Evolutionary conservation across 148 eudicot genomes (phyloP).

Genomic region (Heliamphora exappendiculata): DNA sequence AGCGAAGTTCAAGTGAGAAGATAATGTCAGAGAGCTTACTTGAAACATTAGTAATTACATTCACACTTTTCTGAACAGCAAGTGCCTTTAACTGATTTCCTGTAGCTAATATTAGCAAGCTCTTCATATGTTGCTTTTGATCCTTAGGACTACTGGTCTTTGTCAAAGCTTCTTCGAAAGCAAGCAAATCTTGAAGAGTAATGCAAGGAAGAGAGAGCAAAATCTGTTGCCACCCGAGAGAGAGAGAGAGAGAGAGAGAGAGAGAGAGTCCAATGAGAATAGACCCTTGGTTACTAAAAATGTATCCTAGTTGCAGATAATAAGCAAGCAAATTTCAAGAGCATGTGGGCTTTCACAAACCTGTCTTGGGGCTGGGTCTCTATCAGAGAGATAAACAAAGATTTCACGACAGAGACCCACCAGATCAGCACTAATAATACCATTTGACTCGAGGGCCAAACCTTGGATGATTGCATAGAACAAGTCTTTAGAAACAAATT

Average conservation of each 20-base stretch:
- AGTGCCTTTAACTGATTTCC: constrained; percentile 90
- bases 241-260: not conserved
- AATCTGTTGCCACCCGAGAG: constrained; percentile 42
- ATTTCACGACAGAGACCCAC: constrained; percentile 88
- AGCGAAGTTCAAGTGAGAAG: not conserved
- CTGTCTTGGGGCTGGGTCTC: constrained; percentile 85
- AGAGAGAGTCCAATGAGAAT: not conserved
- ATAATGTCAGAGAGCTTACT: constrained; percentile 30
- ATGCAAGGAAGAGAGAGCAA: constrained; percentile 79
- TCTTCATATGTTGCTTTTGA: constrained; percentile 90
- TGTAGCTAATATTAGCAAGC: constrained; percentile 67
- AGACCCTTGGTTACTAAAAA: not conserved
- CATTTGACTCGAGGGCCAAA: constrained; percentile 83
- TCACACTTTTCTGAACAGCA: constrained; percentile 71
- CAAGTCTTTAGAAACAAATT: constrained; percentile 77
- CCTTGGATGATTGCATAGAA: constrained; percentile 83
- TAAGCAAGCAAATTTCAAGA: not conserved
- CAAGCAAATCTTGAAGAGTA: constrained; percentile 61
- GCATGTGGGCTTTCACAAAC: constrained; percentile 32
- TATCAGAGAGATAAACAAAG: constrained; percentile 57
- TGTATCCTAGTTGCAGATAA: not conserved
- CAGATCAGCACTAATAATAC: constrained; percentile 55
- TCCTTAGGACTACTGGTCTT: constrained; percentile 92
- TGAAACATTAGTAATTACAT: constrained; percentile 84
- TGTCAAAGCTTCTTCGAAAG: constrained; percentile 89